Conservation (phyloP, 345 rosid genomes). For the Citrus hindsii region DNA sequence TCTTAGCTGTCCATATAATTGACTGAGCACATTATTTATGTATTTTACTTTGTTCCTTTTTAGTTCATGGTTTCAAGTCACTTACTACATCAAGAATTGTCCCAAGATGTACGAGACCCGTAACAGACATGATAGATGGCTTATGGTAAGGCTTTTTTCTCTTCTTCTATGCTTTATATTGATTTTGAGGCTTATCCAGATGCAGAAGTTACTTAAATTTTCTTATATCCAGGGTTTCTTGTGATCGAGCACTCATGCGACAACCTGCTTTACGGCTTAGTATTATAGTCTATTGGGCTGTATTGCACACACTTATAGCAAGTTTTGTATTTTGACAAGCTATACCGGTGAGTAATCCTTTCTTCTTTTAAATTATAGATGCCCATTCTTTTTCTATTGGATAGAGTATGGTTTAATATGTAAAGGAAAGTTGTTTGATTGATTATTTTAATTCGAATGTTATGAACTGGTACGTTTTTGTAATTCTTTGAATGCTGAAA, state of each 20-base stretch:
- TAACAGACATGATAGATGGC: constrained; percentile 82
- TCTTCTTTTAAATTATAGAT: background rate
- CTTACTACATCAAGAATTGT: constrained; percentile 75
- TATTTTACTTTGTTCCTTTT: background rate
- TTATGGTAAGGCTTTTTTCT: constrained; percentile 49
- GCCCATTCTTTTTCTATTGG: too few relatives aligned
- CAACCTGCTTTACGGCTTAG: constrained; percentile 86
- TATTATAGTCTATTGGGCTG: constrained; percentile 86
- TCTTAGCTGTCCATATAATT: background rate
- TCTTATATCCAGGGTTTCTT: constrained; percentile 64
- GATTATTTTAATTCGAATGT: background rate
- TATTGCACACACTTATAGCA: constrained; percentile 73
- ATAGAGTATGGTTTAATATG: background rate
- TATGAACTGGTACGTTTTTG: background rate
- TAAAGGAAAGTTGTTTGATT: background rate
- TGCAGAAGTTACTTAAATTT: background rate
- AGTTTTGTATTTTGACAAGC: constrained; percentile 58
- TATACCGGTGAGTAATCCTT: constrained; percentile 33
- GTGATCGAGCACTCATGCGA: constrained; percentile 91
- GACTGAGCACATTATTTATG: background rate
- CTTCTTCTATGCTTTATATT: background rate
- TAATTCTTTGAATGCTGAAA: background rate
- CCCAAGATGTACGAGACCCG: constrained; percentile 79
- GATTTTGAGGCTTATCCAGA: background rate
- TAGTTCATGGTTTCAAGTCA: constrained; percentile 95